phyloP scores from a whole-genome alignment of 139 green algal genomes.

The Gonium pectorale region DNA sequence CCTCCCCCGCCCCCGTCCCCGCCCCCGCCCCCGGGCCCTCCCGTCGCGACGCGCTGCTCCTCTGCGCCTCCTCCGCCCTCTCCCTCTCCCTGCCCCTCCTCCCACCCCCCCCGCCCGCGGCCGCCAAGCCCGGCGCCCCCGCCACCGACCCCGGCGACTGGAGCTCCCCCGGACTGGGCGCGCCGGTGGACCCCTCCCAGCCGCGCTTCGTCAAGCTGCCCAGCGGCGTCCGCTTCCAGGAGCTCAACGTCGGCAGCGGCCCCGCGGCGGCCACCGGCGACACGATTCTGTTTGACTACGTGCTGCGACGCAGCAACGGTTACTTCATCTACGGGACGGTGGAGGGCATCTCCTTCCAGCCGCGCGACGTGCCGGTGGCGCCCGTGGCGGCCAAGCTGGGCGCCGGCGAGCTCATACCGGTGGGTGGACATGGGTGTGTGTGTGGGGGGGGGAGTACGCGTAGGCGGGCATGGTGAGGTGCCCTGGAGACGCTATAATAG shows the following conservation, averaged over 20 bases:
- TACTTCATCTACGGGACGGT: slow-evolving; percentile 79
- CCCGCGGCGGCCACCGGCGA: slow-evolving; percentile 56
- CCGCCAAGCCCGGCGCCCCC: background rate
- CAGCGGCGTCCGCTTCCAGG: slow-evolving; percentile 51
- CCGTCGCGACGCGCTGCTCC: too few species aligned
- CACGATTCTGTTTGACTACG: slow-evolving; percentile 80
- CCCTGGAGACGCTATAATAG: too few species aligned
- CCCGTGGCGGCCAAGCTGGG: slow-evolving; percentile 71
- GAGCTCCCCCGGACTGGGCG: slow-evolving; percentile 57
- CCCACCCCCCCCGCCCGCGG: background rate
- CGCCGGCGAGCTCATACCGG: slow-evolving; percentile 2
- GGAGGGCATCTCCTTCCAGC: slow-evolving; percentile 87
- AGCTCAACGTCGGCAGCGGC: background rate
- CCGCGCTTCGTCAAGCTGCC: slow-evolving; percentile 63
- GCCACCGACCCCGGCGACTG: slow-evolving; percentile 56
- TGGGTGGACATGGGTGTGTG: background rate
- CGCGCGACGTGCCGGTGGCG: slow-evolving; percentile 75
- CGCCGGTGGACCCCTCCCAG: slow-evolving; percentile 39
- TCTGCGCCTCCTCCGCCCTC: background rate
- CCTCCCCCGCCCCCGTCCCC: background rate
- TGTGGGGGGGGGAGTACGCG: background rate
- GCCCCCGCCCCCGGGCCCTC: too few species aligned
- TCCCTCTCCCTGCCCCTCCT: background rate
- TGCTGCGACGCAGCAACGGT: slow-evolving; percentile 76
- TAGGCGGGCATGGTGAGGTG: too few species aligned